These are phyloP conservation scores for Kwoniella botswanensis DNA, from an alignment of 768 basidiomycete genomes.

Conservation along the genomic window DNA sequence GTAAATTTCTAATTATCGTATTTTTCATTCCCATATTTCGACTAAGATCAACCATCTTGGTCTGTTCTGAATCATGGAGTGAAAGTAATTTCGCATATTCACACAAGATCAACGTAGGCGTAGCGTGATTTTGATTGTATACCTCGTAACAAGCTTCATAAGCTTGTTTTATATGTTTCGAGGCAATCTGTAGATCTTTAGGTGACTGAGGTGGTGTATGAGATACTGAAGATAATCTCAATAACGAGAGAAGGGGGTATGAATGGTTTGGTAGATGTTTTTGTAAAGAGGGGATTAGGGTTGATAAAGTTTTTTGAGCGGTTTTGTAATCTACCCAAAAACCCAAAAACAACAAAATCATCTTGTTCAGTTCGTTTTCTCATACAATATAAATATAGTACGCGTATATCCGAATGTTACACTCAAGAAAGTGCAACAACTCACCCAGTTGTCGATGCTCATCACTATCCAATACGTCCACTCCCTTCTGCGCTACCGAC, in stretches of 20 bases:
- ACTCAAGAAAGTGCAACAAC: background rate
- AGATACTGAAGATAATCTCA: conserved; percentile 73
- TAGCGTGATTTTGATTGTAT: conserved; percentile 73
- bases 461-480: conserved; percentile 23
- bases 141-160: conserved; percentile 65
- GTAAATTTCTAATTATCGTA: conserved; percentile 61
- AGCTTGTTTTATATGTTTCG: conserved; percentile 62
- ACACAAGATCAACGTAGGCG: conserved; percentile 72
- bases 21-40: no score
- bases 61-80: conserved; percentile 20
- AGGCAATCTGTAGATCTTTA: conserved; percentile 16
- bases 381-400: no score
- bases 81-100: conserved; percentile 80
- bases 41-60: conserved; percentile 33
- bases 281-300: conserved; percentile 69
- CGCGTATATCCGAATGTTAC: background rate
- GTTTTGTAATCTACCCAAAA: background rate
- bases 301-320: background rate
- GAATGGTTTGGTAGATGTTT: conserved; percentile 69
- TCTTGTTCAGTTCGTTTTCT: background rate
- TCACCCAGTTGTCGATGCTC: conserved; percentile 24
- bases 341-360: background rate
- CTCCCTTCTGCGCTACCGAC: conserved; percentile 8
- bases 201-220: conserved; percentile 59
- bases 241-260: conserved; percentile 77